Conservation (phyloP, 257 asterid species). For the Solanum piurae region DNA sequence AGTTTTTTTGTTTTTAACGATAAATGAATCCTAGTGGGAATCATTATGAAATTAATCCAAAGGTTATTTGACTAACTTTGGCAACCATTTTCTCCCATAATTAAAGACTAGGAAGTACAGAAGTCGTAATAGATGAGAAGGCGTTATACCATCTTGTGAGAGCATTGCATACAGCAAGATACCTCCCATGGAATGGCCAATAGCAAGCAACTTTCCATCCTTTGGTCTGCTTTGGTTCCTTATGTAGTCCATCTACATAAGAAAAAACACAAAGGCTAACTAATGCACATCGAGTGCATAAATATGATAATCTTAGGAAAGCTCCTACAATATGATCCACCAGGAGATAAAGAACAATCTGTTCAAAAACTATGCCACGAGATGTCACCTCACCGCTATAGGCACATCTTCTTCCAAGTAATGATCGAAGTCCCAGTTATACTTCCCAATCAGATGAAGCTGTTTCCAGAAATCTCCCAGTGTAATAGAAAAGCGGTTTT, state of each 20-base stretch:
- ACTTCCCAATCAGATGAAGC: constrained; percentile 74
- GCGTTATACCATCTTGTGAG: constrained; percentile 51
- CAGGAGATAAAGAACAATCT: constrained; percentile 4
- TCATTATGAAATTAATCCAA: not conserved
- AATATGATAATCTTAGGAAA: not conserved
- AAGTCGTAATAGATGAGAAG: not conserved
- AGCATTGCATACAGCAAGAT: constrained; percentile 86
- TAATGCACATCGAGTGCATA: not conserved
- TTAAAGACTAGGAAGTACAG: not conserved
- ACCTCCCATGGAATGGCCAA: constrained; percentile 99
- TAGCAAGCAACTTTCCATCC: constrained; percentile 80
- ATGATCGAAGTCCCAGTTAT: constrained; percentile 97
- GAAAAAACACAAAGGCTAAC: not conserved
- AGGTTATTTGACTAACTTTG: not conserved
- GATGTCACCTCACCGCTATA: constrained; percentile 97
- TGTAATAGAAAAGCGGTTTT: constrained; percentile 51
- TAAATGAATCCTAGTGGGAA: not conserved
- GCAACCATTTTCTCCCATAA: not conserved
- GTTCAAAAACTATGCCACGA: constrained; percentile 15
- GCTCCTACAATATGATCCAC: not conserved
- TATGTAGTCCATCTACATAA: constrained; percentile 69
- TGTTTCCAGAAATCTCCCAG: constrained; percentile 88
- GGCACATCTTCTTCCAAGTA: constrained; percentile 97
- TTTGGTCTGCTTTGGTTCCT: constrained; percentile 55
- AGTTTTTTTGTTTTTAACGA: not conserved